Evolutionary conservation across 768 basidiomycete genomes (phyloP), one percentile per base, ranked within the genome.

Genomic region (Lepiota brunneoincarnata): DNA sequence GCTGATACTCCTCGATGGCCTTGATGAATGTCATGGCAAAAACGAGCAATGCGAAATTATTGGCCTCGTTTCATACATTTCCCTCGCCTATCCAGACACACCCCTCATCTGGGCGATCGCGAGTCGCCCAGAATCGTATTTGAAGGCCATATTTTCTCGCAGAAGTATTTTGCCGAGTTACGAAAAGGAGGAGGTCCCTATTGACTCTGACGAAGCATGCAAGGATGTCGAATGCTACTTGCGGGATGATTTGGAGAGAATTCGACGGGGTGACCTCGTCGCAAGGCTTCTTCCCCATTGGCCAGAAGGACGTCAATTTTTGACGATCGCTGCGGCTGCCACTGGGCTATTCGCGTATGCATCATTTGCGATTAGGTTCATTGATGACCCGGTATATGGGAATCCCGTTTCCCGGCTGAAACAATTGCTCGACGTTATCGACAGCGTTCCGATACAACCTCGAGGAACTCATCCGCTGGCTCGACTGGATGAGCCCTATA

Each of bases 311-410:
- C 36, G 51, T 5, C 28, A 55, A 3, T 40, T 64, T 3, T 31
- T 58, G 6, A n/a, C 12, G 1, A 56, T 69, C 2, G 59, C 61
- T 0, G 15, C 56, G 2, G 63, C 58, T 14, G 60, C 67, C 1
- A 59, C 57, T 1, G 63, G 65, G 7, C 59, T 61, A 41, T 68
- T 67, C 42, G 60, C 68, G 26, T 69, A 65, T 24, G 59, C 58
- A 5, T 58, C 64, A 0, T 63, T 60, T 7, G 57, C 60, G 23
- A 37, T 65, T 4, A 58, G 58, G 18, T 67, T 59, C 55, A 52
- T 67, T 31, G 61, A 49, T n/a, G 56, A 58, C n/a, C 24, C 24
- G 9, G 15, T 5, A 0, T n/a, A 17, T 17, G 26, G 44, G 21
- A 45, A 54, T 10, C 51, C 56, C 0, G 24, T 28, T 3, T 14